A percentile compares a stretch with the other conserved stretches of the same genome.
Conservation (phyloP, 495 filamentous ascomycete genomes). For the Astrothelium macrocarpum region DNA sequence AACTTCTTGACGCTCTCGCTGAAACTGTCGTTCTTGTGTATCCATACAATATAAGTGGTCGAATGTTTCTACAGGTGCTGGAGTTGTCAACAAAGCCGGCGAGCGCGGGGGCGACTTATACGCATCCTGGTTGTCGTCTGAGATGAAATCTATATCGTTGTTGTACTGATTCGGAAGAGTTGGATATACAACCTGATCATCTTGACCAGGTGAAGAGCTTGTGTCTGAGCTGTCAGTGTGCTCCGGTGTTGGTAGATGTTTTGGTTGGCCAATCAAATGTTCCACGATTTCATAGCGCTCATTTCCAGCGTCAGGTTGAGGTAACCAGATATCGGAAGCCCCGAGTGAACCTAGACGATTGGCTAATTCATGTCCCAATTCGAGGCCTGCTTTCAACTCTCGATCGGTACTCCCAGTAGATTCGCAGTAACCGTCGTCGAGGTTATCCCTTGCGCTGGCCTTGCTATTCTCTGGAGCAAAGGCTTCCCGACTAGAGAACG, state of each 20-base stretch:
- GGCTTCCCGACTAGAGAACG: neutral
- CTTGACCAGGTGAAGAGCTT: neutral
- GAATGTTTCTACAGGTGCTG: neutral
- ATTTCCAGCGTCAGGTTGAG: neutral
- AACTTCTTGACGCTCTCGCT: slow-evolving; percentile 39
- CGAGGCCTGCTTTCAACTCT: neutral
- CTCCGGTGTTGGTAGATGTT: neutral
- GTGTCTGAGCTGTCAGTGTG: neutral
- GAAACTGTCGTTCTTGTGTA: slow-evolving; percentile 22
- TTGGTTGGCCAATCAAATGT: neutral
- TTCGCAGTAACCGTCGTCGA: neutral
- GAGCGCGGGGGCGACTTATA: neutral
- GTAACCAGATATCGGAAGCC: neutral
- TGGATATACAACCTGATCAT: neutral
- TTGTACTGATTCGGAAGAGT: neutral
- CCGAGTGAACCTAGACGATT: neutral
- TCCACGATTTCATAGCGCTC: neutral
- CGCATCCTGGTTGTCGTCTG: neutral
- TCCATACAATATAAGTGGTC: slow-evolving; percentile 23
- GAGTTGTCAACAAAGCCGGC: neutral
- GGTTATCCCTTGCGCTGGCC: neutral
- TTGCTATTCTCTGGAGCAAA: neutral
- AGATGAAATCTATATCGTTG: neutral
- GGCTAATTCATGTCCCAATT: neutral
- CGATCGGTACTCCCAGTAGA: neutral